Percentiles rank a stretch among this genome's conserved stretches.
Evolutionary conservation across 805 yeast genomes (phyloP).

Genomic region (Candida dendrica): DNA sequence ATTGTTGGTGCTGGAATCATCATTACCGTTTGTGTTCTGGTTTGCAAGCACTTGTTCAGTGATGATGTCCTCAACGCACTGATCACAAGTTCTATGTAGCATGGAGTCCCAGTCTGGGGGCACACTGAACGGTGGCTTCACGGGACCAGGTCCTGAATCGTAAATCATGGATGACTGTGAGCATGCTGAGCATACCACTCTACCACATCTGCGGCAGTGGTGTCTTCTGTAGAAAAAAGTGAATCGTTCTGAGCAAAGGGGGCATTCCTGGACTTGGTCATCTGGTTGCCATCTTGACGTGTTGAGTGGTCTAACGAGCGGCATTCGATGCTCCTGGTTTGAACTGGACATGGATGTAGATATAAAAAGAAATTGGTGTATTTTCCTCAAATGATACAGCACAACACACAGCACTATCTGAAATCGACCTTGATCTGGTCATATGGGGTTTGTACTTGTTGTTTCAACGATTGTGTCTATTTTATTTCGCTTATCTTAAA

Average conservation of each 20-base stretch:
- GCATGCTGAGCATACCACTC: conserved; percentile 68
- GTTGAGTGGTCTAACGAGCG: too few relatives aligned
- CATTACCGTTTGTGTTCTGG: neutral
- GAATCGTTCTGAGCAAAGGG: conserved; percentile 45
- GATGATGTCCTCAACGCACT: conserved; percentile 56
- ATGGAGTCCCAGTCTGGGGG: conserved; percentile 42
- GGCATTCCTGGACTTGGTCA: conserved; percentile 42
- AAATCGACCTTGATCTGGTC: too few relatives aligned
- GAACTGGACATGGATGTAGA: too few relatives aligned
- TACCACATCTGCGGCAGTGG: conserved; percentile 79
- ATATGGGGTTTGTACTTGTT: too few relatives aligned
- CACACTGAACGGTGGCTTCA: conserved; percentile 42
- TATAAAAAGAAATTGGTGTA: too few relatives aligned
- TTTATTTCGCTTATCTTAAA: neutral
- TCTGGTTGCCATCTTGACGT: conserved; percentile 62
- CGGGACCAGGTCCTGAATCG: conserved; percentile 52
- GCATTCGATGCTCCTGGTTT: too few relatives aligned
- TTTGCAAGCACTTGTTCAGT: conserved; percentile 3
- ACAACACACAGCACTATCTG: too few relatives aligned
- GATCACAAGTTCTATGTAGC: conserved; percentile 69
- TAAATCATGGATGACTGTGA: conserved; percentile 46
- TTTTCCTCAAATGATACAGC: too few relatives aligned
- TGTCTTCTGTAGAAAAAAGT: conserved; percentile 66
- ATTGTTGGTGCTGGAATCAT: conserved; percentile 1
- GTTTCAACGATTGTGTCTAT: too few relatives aligned